Conservation (phyloP, 2,329 filamentous ascomycete species). For the Onygena corvina region DNA sequence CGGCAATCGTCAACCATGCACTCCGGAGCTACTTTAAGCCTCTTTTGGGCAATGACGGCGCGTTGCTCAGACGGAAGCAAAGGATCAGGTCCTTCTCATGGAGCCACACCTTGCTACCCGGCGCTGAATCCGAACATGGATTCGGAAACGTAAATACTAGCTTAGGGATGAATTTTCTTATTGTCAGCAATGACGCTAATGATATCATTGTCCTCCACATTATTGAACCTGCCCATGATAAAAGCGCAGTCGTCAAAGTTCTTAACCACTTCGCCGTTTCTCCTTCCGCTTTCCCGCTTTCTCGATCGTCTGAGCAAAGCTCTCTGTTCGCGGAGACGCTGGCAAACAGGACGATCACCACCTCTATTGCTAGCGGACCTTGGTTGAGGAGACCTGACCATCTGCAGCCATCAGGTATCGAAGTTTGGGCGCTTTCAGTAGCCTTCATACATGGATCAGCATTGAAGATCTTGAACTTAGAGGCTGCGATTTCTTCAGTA, state of each 20-base stretch:
- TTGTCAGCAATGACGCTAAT: conserved; percentile 30
- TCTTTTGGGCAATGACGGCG: conserved; percentile 16
- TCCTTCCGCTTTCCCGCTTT: conserved; percentile 10
- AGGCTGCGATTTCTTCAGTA: neutral
- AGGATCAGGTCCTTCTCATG: conserved; percentile 35
- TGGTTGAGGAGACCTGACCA: conserved; percentile 19
- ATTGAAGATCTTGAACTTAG: conserved; percentile 15
- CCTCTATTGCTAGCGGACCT: conserved; percentile 24
- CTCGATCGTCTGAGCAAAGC: conserved; percentile 15
- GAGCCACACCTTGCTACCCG: conserved; percentile 24
- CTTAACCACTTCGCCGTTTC: conserved; percentile 19
- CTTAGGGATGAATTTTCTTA: conserved; percentile 28
- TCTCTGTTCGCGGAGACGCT: conserved; percentile 25
- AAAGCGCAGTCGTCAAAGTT: conserved; percentile 20
- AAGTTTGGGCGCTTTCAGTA: conserved; percentile 10
- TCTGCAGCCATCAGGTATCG: neutral
- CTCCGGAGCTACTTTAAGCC: conserved; percentile 32
- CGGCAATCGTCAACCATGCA: conserved; percentile 41
- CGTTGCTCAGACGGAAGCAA: conserved; percentile 20
- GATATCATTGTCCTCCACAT: conserved; percentile 26
- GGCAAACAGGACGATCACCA: conserved; percentile 19
- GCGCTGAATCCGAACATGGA: neutral
- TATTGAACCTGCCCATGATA: conserved; percentile 7
- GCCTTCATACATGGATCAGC: conserved; percentile 23
- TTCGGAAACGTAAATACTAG: neutral